These are phyloP conservation scores for Colletotrichum scovillei DNA, from an alignment of 2,329 filamentous ascomycete genomes.

Conservation along the genomic window DNA sequence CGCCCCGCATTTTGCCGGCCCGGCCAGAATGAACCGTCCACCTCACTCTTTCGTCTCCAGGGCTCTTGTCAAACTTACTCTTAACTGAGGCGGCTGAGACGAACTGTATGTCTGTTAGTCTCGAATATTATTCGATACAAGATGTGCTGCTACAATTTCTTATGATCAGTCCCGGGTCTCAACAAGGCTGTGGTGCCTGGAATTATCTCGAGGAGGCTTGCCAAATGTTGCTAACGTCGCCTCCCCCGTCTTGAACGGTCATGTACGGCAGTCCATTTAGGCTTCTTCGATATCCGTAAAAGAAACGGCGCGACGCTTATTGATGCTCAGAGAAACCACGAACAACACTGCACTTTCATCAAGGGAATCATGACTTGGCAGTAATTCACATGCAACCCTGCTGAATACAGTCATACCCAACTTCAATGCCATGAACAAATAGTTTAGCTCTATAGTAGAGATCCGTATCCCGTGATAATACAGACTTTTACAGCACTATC, in stretches of 20 bases:
- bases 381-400: background rate
- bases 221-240: no score
- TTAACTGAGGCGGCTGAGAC: background rate
- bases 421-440: constrained; percentile 3
- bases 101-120: background rate
- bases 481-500: constrained; percentile 36
- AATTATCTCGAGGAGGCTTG: no score
- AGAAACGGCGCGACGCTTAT: no score
- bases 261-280: no score
- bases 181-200: no score
- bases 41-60: background rate
- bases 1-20: constrained; percentile 20
- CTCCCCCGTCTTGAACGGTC: no score
- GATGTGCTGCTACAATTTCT: no score
- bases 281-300: no score
- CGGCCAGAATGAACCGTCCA: background rate
- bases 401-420: background rate
- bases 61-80: background rate
- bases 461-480: constrained; percentile 31
- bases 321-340: no score
- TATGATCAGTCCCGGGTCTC: no score
- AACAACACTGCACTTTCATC: background rate
- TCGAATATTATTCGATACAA: no score
- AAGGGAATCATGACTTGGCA: background rate
- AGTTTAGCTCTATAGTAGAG: constrained; percentile 30